phyloP scores from a whole-genome alignment of 2,329 filamentous ascomycete species.

The Penicillium sp. region DNA sequence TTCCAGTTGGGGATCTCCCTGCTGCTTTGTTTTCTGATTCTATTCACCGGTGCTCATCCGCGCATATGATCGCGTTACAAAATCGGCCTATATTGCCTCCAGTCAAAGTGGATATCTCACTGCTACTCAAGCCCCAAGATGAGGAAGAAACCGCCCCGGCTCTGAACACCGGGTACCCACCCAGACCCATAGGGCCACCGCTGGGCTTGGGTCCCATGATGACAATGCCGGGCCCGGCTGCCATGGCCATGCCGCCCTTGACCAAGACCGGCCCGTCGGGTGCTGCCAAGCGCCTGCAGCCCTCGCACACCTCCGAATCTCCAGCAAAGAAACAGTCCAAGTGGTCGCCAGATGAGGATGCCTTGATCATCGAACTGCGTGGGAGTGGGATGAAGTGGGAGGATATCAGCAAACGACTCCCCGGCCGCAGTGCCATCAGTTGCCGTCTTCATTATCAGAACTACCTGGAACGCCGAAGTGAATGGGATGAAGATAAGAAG shows the following conservation, averaged over 20 bases:
- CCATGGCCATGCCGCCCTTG: constrained; percentile 27
- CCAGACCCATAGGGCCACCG: constrained; percentile 26
- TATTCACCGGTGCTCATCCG: constrained; percentile 19
- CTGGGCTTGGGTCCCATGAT: constrained; percentile 31
- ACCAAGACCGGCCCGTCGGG: constrained; percentile 33
- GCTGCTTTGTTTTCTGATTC: background rate
- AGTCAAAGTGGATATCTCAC: constrained; percentile 93
- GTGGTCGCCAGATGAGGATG: constrained; percentile 91
- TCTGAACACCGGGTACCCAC: constrained; percentile 34
- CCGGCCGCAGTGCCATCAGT: constrained; percentile 88
- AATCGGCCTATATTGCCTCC: constrained; percentile 40
- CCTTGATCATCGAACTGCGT: constrained; percentile 87
- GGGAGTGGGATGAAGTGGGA: constrained; percentile 98
- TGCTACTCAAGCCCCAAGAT: constrained; percentile 69
- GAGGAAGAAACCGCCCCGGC: constrained; percentile 36
- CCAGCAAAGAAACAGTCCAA: constrained; percentile 94
- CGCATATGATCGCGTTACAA: constrained; percentile 47
- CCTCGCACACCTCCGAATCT: constrained; percentile 54
- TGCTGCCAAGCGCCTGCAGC: constrained; percentile 45
- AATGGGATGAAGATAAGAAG: constrained; percentile 97
- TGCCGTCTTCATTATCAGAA: constrained; percentile 96
- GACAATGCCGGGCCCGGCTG: constrained; percentile 19
- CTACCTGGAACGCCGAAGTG: constrained; percentile 86
- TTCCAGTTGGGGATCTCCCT: background rate
- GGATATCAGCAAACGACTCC: constrained; percentile 88